phyloP scores from a whole-genome alignment of 1,284 basidiomycete genomes.

The Boletus holoroseus region DNA sequence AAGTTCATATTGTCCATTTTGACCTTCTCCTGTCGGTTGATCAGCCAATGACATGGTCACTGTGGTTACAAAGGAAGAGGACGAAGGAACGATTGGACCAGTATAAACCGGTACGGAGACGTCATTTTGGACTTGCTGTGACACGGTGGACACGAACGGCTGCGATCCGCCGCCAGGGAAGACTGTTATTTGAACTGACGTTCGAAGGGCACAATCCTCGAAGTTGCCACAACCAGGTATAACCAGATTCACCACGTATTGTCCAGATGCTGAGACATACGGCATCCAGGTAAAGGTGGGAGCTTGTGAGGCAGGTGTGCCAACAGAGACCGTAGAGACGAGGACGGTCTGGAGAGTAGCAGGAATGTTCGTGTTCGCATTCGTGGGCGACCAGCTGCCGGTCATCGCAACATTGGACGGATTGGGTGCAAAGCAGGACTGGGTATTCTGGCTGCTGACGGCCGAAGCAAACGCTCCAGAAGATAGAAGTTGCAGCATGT shows the following conservation, averaged over 20 bases:
- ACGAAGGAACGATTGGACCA: constrained; percentile 74
- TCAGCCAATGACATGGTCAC: constrained; percentile 66
- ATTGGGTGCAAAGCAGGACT: constrained; percentile 71
- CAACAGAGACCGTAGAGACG: constrained; percentile 62
- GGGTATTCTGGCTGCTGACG: constrained; percentile 51
- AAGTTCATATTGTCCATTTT: constrained; percentile 65
- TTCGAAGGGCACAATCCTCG: constrained; percentile 77
- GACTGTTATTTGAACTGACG: constrained; percentile 78
- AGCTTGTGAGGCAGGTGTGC: constrained; percentile 51
- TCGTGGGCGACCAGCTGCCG: constrained; percentile 64
- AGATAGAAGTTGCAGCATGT: constrained; percentile 86
- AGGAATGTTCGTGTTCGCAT: constrained; percentile 66
- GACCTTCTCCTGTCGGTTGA: constrained; percentile 53
- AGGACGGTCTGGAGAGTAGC: constrained; percentile 78
- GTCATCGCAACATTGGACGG: constrained; percentile 60
- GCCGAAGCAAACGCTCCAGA: constrained; percentile 84
- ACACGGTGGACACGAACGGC: constrained; percentile 64
- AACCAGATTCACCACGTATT: constrained; percentile 80
- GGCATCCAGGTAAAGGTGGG: constrained; percentile 87
- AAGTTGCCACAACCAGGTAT: constrained; percentile 83
- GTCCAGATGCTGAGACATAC: constrained; percentile 81
- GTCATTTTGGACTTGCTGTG: constrained; percentile 72
- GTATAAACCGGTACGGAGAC: constrained; percentile 64
- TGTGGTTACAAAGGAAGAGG: constrained; percentile 67
- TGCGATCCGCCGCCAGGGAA: constrained; percentile 67